Percentiles rank a stretch among this genome's conserved stretches.
Conservation (phyloP, 257 asterid species). For the Coffea eugenioides region DNA sequence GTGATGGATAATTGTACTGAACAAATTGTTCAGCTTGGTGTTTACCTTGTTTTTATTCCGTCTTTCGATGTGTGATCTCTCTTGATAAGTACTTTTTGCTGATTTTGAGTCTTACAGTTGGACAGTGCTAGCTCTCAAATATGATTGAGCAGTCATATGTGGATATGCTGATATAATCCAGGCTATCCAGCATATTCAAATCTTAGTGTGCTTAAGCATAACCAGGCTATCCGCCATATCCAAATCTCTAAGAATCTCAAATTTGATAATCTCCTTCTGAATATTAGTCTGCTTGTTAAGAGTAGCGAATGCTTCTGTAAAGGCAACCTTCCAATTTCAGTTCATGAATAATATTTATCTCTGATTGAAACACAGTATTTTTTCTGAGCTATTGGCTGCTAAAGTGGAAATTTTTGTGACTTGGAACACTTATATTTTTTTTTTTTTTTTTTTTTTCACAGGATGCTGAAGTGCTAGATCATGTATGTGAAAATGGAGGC, state of each 20-base stretch:
- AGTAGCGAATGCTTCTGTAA: background rate
- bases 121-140: background rate
- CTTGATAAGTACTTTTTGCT: background rate
- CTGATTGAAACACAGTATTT: background rate
- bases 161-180: background rate
- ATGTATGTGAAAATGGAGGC: conserved; percentile 20
- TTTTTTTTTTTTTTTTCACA: conserved; percentile 14
- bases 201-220: background rate
- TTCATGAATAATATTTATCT: background rate
- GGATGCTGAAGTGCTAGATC: conserved; percentile 37
- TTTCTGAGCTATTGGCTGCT: background rate
- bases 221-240: background rate
- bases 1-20: background rate
- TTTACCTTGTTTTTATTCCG: background rate
- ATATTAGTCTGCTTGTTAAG: background rate
- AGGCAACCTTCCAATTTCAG: background rate
- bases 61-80: background rate
- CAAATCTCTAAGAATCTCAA: background rate
- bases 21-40: background rate
- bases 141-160: background rate
- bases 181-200: background rate
- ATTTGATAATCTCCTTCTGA: background rate
- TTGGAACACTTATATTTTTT: background rate
- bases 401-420: background rate
- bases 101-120: background rate